Evolutionary conservation across 208 protist species (phyloP), one percentile per base, ranked within the genome.

Genomic region (Trypanosoma avium): DNA sequence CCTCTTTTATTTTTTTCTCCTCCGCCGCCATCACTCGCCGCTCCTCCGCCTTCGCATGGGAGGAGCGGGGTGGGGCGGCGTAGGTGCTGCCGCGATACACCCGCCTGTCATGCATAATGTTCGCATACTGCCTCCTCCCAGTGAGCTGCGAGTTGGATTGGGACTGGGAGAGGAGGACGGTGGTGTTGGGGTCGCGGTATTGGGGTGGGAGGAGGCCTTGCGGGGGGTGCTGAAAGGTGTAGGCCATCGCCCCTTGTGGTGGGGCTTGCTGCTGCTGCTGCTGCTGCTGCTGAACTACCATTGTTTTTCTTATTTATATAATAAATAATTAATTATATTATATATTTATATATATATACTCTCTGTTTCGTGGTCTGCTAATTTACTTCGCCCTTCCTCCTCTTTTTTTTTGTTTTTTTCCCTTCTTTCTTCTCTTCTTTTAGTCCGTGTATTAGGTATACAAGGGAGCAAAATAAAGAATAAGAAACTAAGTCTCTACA

Each of bases 41-140:
- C 52, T 82, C 59, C 61, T 97, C 86, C 1, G 77, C 77, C 6
- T 82, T 73, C 3, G 84, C 82, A 29, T 78, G 79, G 50, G 70
- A 75, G 0, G 93, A 97, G 64, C 97, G 87, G 35, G 96, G 81
- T 24, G 92, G 81, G 42, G 76, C 80, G 21, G 92, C 92, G 63
- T 98, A 98, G 15, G 96, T 98, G 82, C 95, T 98, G 35, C 96
- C 95, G 52, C 95, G 84, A 66, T 97, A 95, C 12, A 98, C 94
- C 21, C 97, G 91, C 26, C 88, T 83, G 81, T 98, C 95, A 66
- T 93, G 93, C 95, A 98, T 98, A 64, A 98, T 96, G 70, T 98
- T 98, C 49, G 88, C 86, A 47, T 89, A 92, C 55, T 59, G 49
- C 29, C 87, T 86, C 54, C 79, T 74, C 13, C 72, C 54, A 7